phyloP scores from a whole-genome alignment of 306 rosid genomes.

The Cercis canadensis region DNA sequence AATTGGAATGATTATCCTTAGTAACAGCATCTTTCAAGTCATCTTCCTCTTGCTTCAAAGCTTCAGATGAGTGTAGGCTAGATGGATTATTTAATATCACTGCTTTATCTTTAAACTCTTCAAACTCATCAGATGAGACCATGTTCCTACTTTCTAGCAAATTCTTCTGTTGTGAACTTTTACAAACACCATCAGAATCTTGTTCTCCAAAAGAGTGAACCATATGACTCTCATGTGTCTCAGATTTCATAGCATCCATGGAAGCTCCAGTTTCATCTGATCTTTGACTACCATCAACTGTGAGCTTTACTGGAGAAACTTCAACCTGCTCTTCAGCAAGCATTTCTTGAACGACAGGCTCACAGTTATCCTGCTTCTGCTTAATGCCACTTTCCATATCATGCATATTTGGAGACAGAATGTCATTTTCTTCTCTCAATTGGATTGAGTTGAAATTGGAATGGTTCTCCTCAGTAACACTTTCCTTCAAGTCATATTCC shows the following conservation, averaged over 20 bases:
- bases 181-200: slow-evolving; percentile 20
- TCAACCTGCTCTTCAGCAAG: slow-evolving; percentile 45
- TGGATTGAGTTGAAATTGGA: slow-evolving; percentile 41
- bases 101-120: too few species aligned
- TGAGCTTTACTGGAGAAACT: slow-evolving; percentile 38
- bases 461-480: slow-evolving; percentile 38
- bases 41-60: slow-evolving; percentile 31
- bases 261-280: slow-evolving; percentile 42
- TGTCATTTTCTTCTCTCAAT: slow-evolving; percentile 39
- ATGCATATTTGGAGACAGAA: slow-evolving; percentile 45
- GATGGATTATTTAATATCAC: too few species aligned
- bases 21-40: slow-evolving; percentile 18
- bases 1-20: slow-evolving; percentile 7
- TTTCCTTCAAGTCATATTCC: slow-evolving; percentile 39
- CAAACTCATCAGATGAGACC: not conserved
- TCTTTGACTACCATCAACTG: slow-evolving; percentile 37
- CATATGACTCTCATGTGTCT: not conserved
- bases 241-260: slow-evolving; percentile 29
- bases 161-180: slow-evolving; percentile 11
- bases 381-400: slow-evolving; percentile 39
- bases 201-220: slow-evolving; percentile 28
- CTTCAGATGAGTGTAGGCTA: not conserved
- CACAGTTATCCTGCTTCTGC: slow-evolving; percentile 28
- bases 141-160: slow-evolving; percentile 9
- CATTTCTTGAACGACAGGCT: slow-evolving; percentile 39